A percentile compares a stretch with the other conserved stretches of the same genome.
Evolutionary conservation across 108 stramenopile species (phyloP).

Genomic region (Skeletonema grethae): DNA sequence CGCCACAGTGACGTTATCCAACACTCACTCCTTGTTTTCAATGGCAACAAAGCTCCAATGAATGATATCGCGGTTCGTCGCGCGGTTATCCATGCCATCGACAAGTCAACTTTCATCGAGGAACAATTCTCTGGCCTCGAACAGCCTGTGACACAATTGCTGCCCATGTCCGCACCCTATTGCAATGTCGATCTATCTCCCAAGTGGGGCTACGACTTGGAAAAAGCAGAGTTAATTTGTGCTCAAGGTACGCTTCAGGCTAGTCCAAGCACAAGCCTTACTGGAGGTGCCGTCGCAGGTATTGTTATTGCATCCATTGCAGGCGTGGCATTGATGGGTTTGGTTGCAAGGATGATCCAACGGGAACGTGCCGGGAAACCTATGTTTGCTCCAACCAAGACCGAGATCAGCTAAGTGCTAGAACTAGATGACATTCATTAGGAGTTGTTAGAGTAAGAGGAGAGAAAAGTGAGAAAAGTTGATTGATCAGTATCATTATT

Average conservation of each 20-base stretch:
- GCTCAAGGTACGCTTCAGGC: background rate
- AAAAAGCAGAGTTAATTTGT: constrained; percentile 65
- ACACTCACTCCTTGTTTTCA: constrained; percentile 56
- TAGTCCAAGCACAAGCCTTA: background rate
- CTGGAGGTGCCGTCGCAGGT: constrained; percentile 17
- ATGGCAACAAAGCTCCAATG: constrained; percentile 47
- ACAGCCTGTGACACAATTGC: constrained; percentile 52
- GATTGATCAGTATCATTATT: no score
- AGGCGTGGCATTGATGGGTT: constrained; percentile 16
- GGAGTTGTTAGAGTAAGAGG: no score
- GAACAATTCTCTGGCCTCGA: constrained; percentile 58
- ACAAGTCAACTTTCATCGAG: constrained; percentile 62
- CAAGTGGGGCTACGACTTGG: constrained; percentile 66
- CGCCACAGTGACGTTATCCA: constrained; percentile 56
- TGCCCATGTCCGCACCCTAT: constrained; percentile 57
- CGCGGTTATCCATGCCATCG: constrained; percentile 69
- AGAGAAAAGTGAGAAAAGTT: no score
- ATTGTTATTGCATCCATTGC: constrained; percentile 15
- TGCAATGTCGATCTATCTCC: constrained; percentile 69
- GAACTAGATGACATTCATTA: no score
- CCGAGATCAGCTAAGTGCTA: no score
- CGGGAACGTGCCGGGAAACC: constrained; percentile 55
- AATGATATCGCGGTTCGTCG: constrained; percentile 57
- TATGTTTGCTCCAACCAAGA: constrained; percentile 32
- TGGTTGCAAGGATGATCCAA: constrained; percentile 45